A percentile compares a stretch with the other conserved stretches of the same genome.
Evolutionary conservation across 345 rosid genomes (phyloP).

Genomic region (Eucalyptus tenuipes): DNA sequence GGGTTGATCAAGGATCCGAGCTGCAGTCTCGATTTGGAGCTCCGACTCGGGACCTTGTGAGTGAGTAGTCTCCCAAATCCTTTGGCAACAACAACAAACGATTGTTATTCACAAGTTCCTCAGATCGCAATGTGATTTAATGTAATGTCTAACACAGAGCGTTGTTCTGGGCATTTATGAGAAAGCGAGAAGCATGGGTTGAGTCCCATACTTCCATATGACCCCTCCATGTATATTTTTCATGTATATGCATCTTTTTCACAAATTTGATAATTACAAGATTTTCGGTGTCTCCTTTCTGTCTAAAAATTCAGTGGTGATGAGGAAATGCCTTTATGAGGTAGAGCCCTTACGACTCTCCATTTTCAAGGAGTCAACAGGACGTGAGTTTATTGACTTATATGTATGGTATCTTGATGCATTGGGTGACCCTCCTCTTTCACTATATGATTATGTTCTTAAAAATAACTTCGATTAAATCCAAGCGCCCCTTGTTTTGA

Average conservation of each 20-base stretch:
- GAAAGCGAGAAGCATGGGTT: not conserved
- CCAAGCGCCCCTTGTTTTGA: not conserved
- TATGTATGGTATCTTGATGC: not conserved
- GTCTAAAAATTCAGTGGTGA: not conserved
- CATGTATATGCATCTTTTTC: not conserved
- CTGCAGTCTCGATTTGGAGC: not conserved
- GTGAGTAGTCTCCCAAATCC: not conserved
- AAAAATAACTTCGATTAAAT: not conserved
- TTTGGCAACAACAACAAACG: not conserved
- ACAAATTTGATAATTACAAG: not conserved
- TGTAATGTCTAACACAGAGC: not conserved
- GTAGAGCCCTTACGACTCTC: not conserved
- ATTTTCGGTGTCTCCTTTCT: not conserved
- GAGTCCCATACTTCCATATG: not conserved
- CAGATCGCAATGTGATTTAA: not conserved
- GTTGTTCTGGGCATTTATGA: not conserved
- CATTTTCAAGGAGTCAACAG: not conserved
- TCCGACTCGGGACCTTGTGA: not conserved
- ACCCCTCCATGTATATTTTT: not conserved
- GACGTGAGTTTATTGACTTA: not conserved
- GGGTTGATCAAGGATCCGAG: not conserved
- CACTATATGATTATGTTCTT: not conserved
- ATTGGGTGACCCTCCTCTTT: not conserved
- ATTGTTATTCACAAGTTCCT: not conserved
- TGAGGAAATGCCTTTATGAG: not conserved